A percentile compares a stretch with the other conserved stretches of the same genome.
Evolutionary conservation across 768 basidiomycete species (phyloP).

Genomic region (Scleroderma bovista): DNA sequence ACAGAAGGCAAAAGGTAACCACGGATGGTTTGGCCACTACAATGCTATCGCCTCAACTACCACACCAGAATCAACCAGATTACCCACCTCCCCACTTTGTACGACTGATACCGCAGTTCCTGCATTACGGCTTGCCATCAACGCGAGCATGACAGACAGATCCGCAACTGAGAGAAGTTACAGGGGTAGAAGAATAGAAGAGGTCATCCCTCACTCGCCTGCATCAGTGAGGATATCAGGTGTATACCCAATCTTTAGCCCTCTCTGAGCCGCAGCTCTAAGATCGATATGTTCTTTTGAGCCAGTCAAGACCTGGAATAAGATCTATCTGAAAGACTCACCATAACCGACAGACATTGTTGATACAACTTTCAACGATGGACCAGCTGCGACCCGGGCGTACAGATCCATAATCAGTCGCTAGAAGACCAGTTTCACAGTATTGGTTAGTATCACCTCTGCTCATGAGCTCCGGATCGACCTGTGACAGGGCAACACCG

Average conservation of each 20-base stretch:
- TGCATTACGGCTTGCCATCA: conserved; percentile 89
- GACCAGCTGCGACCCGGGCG: conserved; percentile 50
- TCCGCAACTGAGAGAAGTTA: conserved; percentile 71
- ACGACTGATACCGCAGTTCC: conserved; percentile 61
- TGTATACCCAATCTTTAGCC: conserved; percentile 80
- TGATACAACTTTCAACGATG: conserved; percentile 73
- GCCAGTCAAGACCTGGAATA: neutral
- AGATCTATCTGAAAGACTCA: conserved; percentile 24
- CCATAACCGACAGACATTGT: conserved; percentile 93
- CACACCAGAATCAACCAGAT: neutral
- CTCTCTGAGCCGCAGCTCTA: conserved; percentile 48
- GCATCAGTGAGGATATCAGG: conserved; percentile 93
- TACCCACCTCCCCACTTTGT: conserved; percentile 57
- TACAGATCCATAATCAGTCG: neutral
- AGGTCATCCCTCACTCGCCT: conserved; percentile 37
- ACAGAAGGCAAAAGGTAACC: conserved; percentile 81
- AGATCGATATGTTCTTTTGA: conserved; percentile 78
- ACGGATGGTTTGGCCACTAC: conserved; percentile 76
- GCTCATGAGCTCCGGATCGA: conserved; percentile 58
- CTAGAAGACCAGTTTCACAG: neutral
- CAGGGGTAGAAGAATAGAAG: neutral
- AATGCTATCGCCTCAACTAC: neutral
- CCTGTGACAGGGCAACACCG: conserved; percentile 32
- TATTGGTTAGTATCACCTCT: conserved; percentile 26
- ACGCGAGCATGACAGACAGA: conserved; percentile 78